Evolutionary conservation across 2,329 filamentous ascomycete species (phyloP), one percentile per base, ranked within the genome.

Genomic region (Ceratocystiopsis minuta): DNA sequence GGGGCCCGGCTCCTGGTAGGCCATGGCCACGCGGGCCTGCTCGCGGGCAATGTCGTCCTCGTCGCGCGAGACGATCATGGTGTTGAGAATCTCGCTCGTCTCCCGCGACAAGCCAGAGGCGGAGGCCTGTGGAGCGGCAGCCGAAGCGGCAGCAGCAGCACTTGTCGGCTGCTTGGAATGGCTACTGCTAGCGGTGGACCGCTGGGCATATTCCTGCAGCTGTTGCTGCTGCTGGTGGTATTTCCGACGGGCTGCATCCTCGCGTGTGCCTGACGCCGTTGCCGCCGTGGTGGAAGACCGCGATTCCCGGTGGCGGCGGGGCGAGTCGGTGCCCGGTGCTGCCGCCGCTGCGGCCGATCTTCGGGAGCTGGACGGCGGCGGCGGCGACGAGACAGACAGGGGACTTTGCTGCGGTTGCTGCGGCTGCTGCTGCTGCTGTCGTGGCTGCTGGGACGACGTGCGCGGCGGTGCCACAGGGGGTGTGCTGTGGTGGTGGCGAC

Each of bases 391-490:
- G 32, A 41, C 37, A 13, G 47, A 28, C 3, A 36, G 16, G 16
- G 37, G 59, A 51, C 52, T 60, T 7, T 10, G 11, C 16, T 37
- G 36, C 12, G 17, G 36, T 12, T 16, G 10, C 16, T 36, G 34
- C 32, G 34, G 59, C 52, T 52, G 61, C 17, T 44, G 43, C 18
- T 42, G 43, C 14, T 44, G 43, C 16, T 40, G 40, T 10, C 32
- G 37, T 16, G 37, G 43, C 31, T 43, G 43, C 10, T 42, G 54
- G 36, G 84, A 90, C 14, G 86, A 92, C 9, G 82, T 87, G 54
- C 86, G 75, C 33, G 83, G 82, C 38, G 82, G 86, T 43, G 80
- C 78, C 51, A 83, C 69, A 18, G 82, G 79, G 41, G 80, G 75
- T 6, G 4, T 28, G 24, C 24, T 28, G 24, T 28, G 24, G 24